Evolutionary conservation across 1,284 basidiomycete genomes (phyloP).

Genomic region (Cryptococcus sp.): DNA sequence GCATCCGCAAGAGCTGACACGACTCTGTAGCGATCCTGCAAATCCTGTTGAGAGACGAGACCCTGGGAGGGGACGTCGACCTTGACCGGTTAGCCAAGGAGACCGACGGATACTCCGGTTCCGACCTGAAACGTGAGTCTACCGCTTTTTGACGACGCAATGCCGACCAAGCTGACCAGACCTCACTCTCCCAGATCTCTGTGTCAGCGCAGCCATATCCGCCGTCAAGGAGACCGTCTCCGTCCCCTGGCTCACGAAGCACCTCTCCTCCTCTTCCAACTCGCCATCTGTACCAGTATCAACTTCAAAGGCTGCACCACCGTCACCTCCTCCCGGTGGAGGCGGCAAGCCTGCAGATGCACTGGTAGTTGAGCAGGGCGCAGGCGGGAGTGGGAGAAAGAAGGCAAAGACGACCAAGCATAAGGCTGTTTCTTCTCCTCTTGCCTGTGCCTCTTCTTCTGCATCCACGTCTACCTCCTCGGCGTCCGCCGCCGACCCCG

Average conservation of each 20-base stretch:
- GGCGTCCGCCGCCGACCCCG: no score
- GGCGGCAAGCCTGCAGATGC: slow-evolving; percentile 8
- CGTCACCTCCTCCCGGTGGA: neutral
- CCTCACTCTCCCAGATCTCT: slow-evolving; percentile 61
- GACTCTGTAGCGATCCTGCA: slow-evolving; percentile 66
- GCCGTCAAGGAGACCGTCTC: slow-evolving; percentile 77
- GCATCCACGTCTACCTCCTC: no score
- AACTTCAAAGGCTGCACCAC: neutral
- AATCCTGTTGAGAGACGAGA: slow-evolving; percentile 75
- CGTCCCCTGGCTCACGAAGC: slow-evolving; percentile 62
- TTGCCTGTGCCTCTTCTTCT: no score
- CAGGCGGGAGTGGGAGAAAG: slow-evolving; percentile 10
- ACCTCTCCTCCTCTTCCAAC: neutral
- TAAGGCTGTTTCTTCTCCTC: neutral
- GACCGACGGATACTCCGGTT: slow-evolving; percentile 84
- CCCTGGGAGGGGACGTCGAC: slow-evolving; percentile 65
- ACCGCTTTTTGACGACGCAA: neutral
- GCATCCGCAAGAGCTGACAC: neutral
- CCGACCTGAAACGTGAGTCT: slow-evolving; percentile 85
- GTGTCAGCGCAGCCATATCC: slow-evolving; percentile 81
- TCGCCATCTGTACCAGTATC: slow-evolving; percentile 1
- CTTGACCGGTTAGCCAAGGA: slow-evolving; percentile 62
- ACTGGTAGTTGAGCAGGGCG: slow-evolving; percentile 6
- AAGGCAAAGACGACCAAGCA: slow-evolving; percentile 12
- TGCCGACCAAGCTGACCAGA: neutral